These are phyloP conservation scores for Spathaspora girioi DNA, from an alignment of 805 yeast genomes.

Conservation along the genomic window DNA sequence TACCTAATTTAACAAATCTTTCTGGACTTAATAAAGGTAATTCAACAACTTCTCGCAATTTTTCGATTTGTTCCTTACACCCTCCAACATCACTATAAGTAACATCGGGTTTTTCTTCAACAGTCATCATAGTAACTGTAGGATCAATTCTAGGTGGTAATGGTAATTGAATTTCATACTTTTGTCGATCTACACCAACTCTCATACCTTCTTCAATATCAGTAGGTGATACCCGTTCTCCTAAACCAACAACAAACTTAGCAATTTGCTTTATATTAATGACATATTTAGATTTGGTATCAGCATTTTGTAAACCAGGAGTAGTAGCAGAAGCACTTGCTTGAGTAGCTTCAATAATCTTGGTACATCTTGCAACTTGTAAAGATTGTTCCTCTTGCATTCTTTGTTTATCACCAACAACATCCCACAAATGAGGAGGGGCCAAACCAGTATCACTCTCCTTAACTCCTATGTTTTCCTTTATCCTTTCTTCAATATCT, in stretches of 20 bases:
- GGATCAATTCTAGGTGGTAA: conserved; percentile 98
- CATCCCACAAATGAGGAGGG: conserved; percentile 96
- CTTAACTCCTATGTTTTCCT: conserved; percentile 89
- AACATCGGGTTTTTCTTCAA: conserved; percentile 98
- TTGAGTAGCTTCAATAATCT: conserved; percentile 71
- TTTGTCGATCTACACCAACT: conserved; percentile 97
- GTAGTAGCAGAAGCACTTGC: conserved; percentile 28
- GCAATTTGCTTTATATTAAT: conserved; percentile 98
- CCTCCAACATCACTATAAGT: conserved; percentile 99
- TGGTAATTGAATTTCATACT: conserved; percentile 95
- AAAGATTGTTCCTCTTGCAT: conserved; percentile 92
- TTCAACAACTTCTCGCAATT: conserved; percentile 93
- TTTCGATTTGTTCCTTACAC: conserved; percentile 96
- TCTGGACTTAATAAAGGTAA: conserved; percentile 92
- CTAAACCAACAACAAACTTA: conserved; percentile 93
- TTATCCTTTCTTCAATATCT: conserved; percentile 79
- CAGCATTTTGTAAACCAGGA: conserved; percentile 48
- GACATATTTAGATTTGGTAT: conserved; percentile 87
- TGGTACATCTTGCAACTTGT: conserved; percentile 98
- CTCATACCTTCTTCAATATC: conserved; percentile 99
- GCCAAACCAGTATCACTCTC: conserved; percentile 98
- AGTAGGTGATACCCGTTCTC: conserved; percentile 96
- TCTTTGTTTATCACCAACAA: conserved; percentile 91
- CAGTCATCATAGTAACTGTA: conserved; percentile 99
- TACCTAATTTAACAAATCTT: conserved; percentile 93